These are phyloP conservation scores for Physocladia obscura DNA, from an alignment of 192 early-diverging fungal genomes.

Conservation along the genomic window DNA sequence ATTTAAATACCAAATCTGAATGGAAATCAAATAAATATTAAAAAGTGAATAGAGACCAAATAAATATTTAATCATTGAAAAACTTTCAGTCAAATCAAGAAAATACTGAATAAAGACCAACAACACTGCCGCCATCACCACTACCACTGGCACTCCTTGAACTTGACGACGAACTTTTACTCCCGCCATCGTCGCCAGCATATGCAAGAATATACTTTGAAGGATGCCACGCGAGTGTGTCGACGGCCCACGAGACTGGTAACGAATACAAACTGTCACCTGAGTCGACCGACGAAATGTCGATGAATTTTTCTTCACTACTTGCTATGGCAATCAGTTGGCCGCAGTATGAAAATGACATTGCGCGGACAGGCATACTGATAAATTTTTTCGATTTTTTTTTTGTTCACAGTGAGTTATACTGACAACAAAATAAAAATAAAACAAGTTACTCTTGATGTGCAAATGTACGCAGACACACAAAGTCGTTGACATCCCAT, in stretches of 20 bases:
- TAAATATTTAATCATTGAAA: too few species aligned
- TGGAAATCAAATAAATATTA: too few species aligned
- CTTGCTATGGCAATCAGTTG: slow-evolving; percentile 66
- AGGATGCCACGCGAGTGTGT: slow-evolving; percentile 81
- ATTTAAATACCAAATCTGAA: too few species aligned
- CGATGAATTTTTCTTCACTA: slow-evolving; percentile 76
- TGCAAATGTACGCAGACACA: slow-evolving; percentile 66
- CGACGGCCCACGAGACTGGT: slow-evolving; percentile 64
- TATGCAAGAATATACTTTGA: slow-evolving; percentile 73
- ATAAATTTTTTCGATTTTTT: background rate
- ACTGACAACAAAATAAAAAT: slow-evolving; percentile 2
- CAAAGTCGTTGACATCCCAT: slow-evolving; percentile 71
- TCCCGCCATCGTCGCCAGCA: slow-evolving; percentile 66
- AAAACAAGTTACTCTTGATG: slow-evolving; percentile 57
- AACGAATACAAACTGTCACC: slow-evolving; percentile 72
- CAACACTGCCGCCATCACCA: background rate
- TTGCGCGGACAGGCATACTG: slow-evolving; percentile 74
- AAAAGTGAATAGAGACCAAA: too few species aligned
- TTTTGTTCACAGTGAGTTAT: background rate
- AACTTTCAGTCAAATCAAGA: too few species aligned
- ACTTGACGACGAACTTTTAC: background rate
- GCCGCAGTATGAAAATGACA: slow-evolving; percentile 79
- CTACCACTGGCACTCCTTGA: background rate
- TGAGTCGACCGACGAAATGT: slow-evolving; percentile 76
- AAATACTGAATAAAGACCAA: slow-evolving; percentile 14